A percentile compares a stretch with the other conserved stretches of the same genome.
phyloP scores from a whole-genome alignment of 305 asterid genomes.

The Striga hermonthica region DNA sequence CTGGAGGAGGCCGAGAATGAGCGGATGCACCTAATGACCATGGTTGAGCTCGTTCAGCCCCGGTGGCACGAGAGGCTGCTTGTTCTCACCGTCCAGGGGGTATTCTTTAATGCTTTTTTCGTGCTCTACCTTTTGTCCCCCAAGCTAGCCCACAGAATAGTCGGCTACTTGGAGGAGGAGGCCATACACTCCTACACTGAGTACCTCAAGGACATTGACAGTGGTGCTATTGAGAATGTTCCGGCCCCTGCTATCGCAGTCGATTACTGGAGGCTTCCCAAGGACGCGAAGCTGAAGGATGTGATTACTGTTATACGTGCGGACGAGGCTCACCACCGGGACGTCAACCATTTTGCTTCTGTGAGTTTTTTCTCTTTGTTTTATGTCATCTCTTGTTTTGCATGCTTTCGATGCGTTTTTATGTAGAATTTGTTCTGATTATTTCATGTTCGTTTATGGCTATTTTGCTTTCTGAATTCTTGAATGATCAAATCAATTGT shows the following conservation, averaged over 20 bases:
- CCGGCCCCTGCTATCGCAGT: constrained; percentile 93
- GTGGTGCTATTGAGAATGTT: constrained; percentile 63
- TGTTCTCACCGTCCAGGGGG: constrained; percentile 85
- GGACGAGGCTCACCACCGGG: constrained; percentile 97
- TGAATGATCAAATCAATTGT: too few relatives aligned
- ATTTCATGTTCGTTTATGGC: too few relatives aligned
- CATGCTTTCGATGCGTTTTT: too few relatives aligned
- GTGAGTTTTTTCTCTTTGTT: constrained; percentile 41
- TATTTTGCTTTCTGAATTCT: too few relatives aligned
- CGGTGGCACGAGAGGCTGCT: constrained; percentile 86
- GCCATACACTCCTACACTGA: constrained; percentile 89
- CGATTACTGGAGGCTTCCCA: constrained; percentile 92
- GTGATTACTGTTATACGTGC: constrained; percentile 82
- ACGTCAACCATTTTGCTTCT: constrained; percentile 98
- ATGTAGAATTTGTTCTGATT: too few relatives aligned
- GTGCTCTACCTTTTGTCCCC: constrained; percentile 71
- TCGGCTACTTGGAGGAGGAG: constrained; percentile 94
- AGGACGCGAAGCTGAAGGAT: constrained; percentile 74
- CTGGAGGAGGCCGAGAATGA: constrained; percentile 98
- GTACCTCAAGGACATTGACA: constrained; percentile 72
- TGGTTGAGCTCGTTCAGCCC: constrained; percentile 95
- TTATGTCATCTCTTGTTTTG: too few relatives aligned
- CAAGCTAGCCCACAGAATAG: constrained; percentile 85
- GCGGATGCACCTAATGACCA: constrained; percentile 98
- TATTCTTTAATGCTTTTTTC: constrained; percentile 84